phyloP scores from a whole-genome alignment of 768 basidiomycete species.

The Chalciporus pseudorubinellus region DNA sequence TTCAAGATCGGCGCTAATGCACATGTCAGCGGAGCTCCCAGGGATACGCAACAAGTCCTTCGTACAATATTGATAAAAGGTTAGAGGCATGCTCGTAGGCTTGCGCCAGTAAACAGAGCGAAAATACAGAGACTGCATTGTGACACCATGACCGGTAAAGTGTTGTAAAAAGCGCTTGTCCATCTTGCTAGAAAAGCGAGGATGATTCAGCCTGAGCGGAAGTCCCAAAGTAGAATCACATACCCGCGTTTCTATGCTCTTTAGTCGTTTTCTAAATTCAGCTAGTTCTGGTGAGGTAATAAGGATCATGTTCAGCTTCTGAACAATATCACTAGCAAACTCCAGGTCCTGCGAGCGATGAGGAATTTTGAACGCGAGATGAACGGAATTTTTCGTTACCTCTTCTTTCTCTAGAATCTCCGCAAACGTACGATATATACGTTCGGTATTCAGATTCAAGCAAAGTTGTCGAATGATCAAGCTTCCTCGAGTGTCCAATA shows the following conservation, averaged over 20 bases:
- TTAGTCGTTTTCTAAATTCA: conserved; percentile 90
- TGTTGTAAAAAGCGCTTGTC: conserved; percentile 91
- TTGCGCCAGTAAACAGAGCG: conserved; percentile 93
- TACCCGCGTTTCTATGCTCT: conserved; percentile 90
- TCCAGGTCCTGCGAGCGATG: conserved; percentile 73
- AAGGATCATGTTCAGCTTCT: conserved; percentile 94
- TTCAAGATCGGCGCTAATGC: conserved; percentile 85
- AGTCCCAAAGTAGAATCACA: conserved; percentile 21
- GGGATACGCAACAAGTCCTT: neutral
- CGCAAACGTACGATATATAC: conserved; percentile 93
- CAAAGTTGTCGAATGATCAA: conserved; percentile 95
- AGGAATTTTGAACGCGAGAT: neutral
- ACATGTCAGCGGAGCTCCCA: neutral
- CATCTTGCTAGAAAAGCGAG: conserved; percentile 66
- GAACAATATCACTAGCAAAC: conserved; percentile 96
- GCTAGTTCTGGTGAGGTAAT: conserved; percentile 95
- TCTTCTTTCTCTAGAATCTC: conserved; percentile 99
- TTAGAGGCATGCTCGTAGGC: conserved; percentile 99
- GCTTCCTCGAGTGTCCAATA: conserved; percentile 90
- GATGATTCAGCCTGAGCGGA: neutral
- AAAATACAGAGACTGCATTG: conserved; percentile 95
- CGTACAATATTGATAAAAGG: conserved; percentile 91
- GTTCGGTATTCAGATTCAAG: conserved; percentile 89
- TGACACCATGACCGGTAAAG: conserved; percentile 99
- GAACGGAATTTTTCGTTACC: conserved; percentile 41